Conservation (phyloP, 495 filamentous ascomycete genomes). For the Amphirosellinia nigrospora region DNA sequence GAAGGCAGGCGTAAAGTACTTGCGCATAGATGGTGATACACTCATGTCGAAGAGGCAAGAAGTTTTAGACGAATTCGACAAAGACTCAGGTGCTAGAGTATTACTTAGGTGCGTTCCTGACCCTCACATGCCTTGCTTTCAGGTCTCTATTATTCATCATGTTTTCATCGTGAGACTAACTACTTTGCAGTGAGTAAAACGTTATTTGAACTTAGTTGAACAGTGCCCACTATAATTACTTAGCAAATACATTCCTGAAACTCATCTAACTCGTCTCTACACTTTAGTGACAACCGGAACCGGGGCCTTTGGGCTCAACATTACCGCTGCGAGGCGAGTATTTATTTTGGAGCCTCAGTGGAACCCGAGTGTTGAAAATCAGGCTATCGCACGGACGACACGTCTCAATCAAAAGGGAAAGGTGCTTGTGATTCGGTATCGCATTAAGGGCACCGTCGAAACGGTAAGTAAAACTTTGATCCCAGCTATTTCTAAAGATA, state of each 20-base stretch:
- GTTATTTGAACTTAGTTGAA: not conserved
- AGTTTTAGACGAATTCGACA: slow-evolving; percentile 45
- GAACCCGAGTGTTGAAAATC: slow-evolving; percentile 58
- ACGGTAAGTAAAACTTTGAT: slow-evolving; percentile 37
- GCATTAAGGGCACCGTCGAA: slow-evolving; percentile 52
- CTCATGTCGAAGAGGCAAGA: slow-evolving; percentile 38
- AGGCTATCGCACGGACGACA: slow-evolving; percentile 52
- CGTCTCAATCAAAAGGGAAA: slow-evolving; percentile 50
- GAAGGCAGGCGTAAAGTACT: slow-evolving; percentile 38
- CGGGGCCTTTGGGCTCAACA: slow-evolving; percentile 55
- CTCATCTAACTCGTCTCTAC: not conserved
- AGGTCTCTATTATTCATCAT: not conserved
- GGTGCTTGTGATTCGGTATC: slow-evolving; percentile 50
- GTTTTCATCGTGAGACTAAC: too few species aligned
- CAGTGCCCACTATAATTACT: not conserved
- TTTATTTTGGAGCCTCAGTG: slow-evolving; percentile 58
- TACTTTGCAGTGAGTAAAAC: slow-evolving; percentile 4
- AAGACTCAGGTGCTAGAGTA: slow-evolving; percentile 33
- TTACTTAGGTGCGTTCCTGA: slow-evolving; percentile 27
- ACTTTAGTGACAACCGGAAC: slow-evolving; percentile 58
- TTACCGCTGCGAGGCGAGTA: slow-evolving; percentile 52
- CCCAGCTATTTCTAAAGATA: not conserved
- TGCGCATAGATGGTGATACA: slow-evolving; percentile 49
- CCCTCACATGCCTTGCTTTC: not conserved
- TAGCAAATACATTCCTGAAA: not conserved